Evolutionary conservation across 2,329 filamentous ascomycete species (phyloP).

Genomic region (Arthrobotrys entomopaga): DNA sequence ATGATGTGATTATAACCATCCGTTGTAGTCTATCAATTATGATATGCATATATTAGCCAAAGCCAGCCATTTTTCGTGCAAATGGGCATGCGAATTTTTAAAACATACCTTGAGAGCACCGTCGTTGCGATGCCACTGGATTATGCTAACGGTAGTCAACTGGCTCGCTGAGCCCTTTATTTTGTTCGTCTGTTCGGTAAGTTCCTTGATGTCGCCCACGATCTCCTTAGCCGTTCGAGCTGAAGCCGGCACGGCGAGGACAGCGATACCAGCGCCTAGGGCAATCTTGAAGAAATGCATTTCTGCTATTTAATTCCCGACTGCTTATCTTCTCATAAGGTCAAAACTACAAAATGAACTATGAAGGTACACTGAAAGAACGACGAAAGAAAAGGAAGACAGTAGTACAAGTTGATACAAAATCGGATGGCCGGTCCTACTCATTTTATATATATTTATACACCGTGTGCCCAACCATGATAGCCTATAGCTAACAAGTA

Average conservation of each 20-base stretch:
- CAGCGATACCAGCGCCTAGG: not conserved
- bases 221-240: not conserved
- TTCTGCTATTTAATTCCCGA: not conserved
- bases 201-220: not conserved
- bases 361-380: too few species aligned
- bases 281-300: constrained; percentile 4
- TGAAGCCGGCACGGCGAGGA: not conserved
- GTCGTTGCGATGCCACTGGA: not conserved
- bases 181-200: not conserved
- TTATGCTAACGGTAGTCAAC: not conserved
- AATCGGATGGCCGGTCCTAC: too few species aligned
- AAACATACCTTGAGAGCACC: not conserved
- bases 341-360: too few species aligned
- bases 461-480: too few species aligned
- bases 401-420: too few species aligned
- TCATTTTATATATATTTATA: too few species aligned
- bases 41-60: not conserved
- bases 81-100: not conserved
- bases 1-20: not conserved
- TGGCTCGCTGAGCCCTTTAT: not conserved
- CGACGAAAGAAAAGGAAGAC: too few species aligned
- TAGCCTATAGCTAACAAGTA: too few species aligned
- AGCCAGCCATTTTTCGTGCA: not conserved
- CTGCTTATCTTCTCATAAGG: too few species aligned
- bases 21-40: not conserved